A percentile compares a stretch with the other conserved stretches of the same genome.
These are phyloP conservation scores for Cladophialophora chaetospira DNA, from an alignment of 2,329 filamentous ascomycete genomes.

Conservation along the genomic window DNA sequence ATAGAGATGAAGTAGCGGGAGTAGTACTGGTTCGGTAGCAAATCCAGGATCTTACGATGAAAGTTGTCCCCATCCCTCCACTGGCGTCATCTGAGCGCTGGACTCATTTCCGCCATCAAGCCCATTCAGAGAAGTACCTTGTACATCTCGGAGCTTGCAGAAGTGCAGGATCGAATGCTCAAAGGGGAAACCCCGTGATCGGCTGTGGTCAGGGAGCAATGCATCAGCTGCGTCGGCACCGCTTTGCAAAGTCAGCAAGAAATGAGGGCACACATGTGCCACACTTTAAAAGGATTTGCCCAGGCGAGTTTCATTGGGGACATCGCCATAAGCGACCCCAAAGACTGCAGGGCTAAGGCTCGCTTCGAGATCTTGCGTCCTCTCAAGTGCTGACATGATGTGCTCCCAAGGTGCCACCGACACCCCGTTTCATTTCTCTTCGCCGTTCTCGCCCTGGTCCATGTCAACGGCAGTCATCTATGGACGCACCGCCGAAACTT, in stretches of 20 bases:
- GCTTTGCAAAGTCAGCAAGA: too few species aligned
- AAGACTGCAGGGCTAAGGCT: too few species aligned
- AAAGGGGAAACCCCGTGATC: slow-evolving; percentile 1
- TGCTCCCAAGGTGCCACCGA: not conserved
- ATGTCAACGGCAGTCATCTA: too few species aligned
- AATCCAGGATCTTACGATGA: slow-evolving; percentile 5
- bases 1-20: slow-evolving; percentile 2
- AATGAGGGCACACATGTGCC: too few species aligned
- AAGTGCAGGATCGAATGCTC: not conserved
- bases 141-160: not conserved
- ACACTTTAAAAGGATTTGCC: too few species aligned
- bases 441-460: too few species aligned
- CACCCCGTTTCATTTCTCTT: not conserved
- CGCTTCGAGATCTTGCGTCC: not conserved
- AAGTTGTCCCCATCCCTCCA: not conserved
- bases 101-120: not conserved
- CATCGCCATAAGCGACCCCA: not conserved
- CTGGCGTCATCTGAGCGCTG: too few species aligned
- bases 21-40: slow-evolving; percentile 8
- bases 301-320: not conserved
- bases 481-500: not conserved
- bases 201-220: too few species aligned
- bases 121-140: not conserved
- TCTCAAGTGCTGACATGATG: not conserved
- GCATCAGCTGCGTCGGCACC: too few species aligned